A percentile compares a stretch with the other conserved stretches of the same genome.
These are phyloP conservation scores for Gonapodya prolifera DNA, from an alignment of 192 early-diverging fungal genomes.

Conservation along the genomic window DNA sequence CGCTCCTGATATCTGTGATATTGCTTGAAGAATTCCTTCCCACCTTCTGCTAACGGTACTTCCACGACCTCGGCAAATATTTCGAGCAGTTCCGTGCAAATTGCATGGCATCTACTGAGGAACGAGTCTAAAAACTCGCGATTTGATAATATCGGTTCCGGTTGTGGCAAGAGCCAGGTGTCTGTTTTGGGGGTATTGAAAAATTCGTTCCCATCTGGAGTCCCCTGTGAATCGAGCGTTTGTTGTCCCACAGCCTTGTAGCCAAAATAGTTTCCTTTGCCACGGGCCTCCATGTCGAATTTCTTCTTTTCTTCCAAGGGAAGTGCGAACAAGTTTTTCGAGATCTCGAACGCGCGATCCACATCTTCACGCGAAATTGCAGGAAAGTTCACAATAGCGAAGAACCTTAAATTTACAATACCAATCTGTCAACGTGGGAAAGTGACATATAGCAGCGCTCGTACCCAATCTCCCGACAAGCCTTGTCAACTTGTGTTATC, in stretches of 20 bases:
- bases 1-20: background rate
- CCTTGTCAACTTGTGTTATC: background rate
- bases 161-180: background rate
- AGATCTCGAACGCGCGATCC: background rate
- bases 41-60: background rate
- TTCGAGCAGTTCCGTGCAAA: background rate
- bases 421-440: too few relatives aligned
- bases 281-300: background rate
- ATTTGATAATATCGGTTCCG: background rate
- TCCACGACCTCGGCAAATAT: background rate
- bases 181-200: background rate
- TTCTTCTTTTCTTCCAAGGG: background rate
- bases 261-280: conserved; percentile 2
- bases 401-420: background rate
- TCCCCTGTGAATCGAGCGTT: background rate
- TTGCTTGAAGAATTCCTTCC: background rate
- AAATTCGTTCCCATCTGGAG: background rate
- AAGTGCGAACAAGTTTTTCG: background rate
- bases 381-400: background rate
- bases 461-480: background rate
- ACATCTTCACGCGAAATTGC: background rate
- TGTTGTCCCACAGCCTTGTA: background rate
- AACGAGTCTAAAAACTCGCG: background rate
- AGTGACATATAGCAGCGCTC: too few relatives aligned
- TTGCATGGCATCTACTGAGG: background rate